A percentile compares a stretch with the other conserved stretches of the same genome.
These are phyloP conservation scores for Tetrahymena elliotti DNA, from an alignment of 73 alveolate species.

Conservation along the genomic window DNA sequence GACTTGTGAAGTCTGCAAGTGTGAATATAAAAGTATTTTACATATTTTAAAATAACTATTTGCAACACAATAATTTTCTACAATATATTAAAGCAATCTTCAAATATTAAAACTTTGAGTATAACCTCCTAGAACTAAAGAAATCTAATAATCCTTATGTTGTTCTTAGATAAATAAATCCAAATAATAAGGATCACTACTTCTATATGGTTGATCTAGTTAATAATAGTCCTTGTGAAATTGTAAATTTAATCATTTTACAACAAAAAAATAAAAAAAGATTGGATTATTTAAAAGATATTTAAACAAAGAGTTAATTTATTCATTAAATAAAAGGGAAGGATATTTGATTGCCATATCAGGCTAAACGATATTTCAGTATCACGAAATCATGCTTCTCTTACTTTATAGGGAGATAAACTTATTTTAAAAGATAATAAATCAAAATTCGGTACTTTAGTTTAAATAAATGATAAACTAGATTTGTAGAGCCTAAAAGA, in stretches of 20 bases:
- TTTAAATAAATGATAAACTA: constrained; percentile 1
- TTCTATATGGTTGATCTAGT: neutral
- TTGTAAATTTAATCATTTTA: neutral
- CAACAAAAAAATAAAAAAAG: too few species aligned
- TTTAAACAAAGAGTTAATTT: too few species aligned
- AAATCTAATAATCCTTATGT: neutral
- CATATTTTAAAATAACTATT: neutral
- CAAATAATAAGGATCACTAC: neutral
- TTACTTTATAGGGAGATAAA: constrained; percentile 31
- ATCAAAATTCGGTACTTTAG: constrained; percentile 82
- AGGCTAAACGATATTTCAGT: constrained; percentile 76
- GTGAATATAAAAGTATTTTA: neutral
- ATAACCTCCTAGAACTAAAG: neutral
- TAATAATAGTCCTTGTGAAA: neutral
- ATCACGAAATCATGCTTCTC: constrained; percentile 69
- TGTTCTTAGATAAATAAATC: neutral
- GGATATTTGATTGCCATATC: constrained; percentile 78
- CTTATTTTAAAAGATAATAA: constrained; percentile 50
- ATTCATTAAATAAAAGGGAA: constrained; percentile 49
- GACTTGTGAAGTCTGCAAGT: neutral
- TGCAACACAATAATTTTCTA: neutral
- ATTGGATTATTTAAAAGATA: neutral
- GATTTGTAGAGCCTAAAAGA: neutral
- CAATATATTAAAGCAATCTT: neutral
- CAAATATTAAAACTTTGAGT: neutral